Base-by-base conservation (phyloP, 306 rosid genomes). In the Vachellia pachyceras region DNA sequence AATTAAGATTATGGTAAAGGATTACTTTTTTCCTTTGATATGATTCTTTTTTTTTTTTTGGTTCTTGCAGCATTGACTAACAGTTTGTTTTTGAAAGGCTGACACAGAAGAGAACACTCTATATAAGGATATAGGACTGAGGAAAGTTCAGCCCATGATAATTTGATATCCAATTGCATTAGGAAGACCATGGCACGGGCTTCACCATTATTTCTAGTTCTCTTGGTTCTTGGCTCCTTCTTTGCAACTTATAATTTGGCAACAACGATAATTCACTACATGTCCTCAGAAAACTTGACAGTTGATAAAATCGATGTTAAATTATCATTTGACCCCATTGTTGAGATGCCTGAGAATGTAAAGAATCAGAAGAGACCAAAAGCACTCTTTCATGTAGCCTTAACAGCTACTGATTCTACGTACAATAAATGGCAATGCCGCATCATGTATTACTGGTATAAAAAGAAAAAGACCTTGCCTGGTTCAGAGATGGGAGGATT, bases 191-290 rank as follows among this genome's bases (percentile, higher is more conserved):
- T 83, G 92, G 97, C 87, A 71, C 87, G 80, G 77, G 87, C 80
- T 85, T 93, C 97, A 18, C 93, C 96, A 8, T 66, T 93, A 64
- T 87, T 89, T 73, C 39, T 91, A 77, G 77, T 87, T 80, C 87
- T 92, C 73, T 83, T 93, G 89, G 88, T 91, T 83, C 45, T 93
- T 83, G 97, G 91, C 36, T 82, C 91, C 85, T 95, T 82, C 92
- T 89, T 91, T 80, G 93, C 90, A 65, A 88, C 97, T 4, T 95
- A 93, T 82, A 95, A 95, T 83, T 58, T 95, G 83, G 79, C 89
- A 66, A 90, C 94, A 13, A 85, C 81, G 87, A 73, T 92, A 83
- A 81, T 86, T 44, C 93, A 69, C 83, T 85, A 89, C 76, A 81
- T 84, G 86, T 88, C 91, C 47, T 58, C 81, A 14, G 94, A 87